These are phyloP conservation scores for Pseudogymnoascus sp. DNA, from an alignment of 2,329 filamentous ascomycete genomes.

Conservation along the genomic window DNA sequence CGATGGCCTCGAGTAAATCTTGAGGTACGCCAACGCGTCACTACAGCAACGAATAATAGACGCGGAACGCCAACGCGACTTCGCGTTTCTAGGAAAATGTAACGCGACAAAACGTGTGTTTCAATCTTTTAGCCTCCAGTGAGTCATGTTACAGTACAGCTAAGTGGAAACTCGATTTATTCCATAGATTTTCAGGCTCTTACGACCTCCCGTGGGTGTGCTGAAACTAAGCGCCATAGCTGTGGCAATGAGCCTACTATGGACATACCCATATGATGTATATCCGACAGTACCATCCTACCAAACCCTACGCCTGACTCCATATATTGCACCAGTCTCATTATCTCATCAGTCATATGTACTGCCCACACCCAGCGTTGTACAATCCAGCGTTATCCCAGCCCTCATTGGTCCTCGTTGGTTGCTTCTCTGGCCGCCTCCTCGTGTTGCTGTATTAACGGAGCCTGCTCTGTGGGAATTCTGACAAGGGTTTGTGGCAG, in stretches of 20 bases:
- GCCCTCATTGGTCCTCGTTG: conserved; percentile 1
- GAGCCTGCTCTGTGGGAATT: conserved; percentile 73
- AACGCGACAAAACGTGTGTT: conserved; percentile 4
- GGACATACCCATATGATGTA: background rate
- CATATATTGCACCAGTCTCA: background rate
- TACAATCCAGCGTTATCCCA: background rate
- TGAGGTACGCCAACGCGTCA: background rate
- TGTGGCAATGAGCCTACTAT: background rate
- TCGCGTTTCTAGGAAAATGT: conserved; percentile 1
- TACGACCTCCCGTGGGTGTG: background rate
- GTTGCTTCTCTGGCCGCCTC: conserved; percentile 31
- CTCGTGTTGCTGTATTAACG: conserved; percentile 53
- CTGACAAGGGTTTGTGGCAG: conserved; percentile 76
- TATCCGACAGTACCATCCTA: background rate
- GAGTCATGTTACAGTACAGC: background rate
- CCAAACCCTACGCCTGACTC: conserved; percentile 6
- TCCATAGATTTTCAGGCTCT: background rate
- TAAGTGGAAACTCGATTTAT: conserved; percentile 4
- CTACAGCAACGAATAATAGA: conserved; percentile 8
- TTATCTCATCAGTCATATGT: conserved; percentile 5
- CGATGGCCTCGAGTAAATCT: background rate
- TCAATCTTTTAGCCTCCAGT: background rate
- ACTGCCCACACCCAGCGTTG: background rate
- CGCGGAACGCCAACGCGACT: background rate
- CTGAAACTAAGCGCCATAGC: conserved; percentile 5